Percentiles rank a stretch among this genome's conserved stretches.
phyloP scores from a whole-genome alignment of 768 basidiomycete genomes.

The Crassisporium funariophilum region DNA sequence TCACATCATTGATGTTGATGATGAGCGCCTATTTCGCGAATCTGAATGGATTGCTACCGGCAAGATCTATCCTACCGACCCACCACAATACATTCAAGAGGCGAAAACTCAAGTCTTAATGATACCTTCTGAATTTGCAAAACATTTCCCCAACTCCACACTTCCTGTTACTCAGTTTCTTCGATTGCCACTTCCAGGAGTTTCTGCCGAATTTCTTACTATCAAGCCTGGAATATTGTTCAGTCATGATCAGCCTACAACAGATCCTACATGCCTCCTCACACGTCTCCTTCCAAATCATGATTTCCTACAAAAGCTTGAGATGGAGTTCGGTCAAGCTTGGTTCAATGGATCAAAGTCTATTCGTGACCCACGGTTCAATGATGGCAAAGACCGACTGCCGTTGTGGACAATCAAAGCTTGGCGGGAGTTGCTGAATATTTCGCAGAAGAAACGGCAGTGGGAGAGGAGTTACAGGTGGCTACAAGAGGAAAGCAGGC shows the following conservation, averaged over 20 bases:
- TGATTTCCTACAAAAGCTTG: too few relatives aligned
- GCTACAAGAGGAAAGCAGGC: background rate
- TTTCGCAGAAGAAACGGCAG: background rate
- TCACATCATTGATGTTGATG: too few relatives aligned
- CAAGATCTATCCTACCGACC: too few relatives aligned
- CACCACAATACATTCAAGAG: too few relatives aligned
- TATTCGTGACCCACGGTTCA: conserved; percentile 6
- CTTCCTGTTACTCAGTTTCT: too few relatives aligned
- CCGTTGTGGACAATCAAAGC: conserved; percentile 8
- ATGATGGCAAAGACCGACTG: conserved; percentile 7
- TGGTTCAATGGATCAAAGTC: conserved; percentile 14
- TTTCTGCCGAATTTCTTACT: too few relatives aligned
- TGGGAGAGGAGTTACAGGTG: background rate
- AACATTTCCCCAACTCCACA: too few relatives aligned
- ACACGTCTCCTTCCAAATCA: background rate
- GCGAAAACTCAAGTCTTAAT: too few relatives aligned
- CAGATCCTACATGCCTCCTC: background rate
- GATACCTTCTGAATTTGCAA: too few relatives aligned
- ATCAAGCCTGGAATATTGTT: background rate
- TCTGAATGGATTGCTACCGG: too few relatives aligned
- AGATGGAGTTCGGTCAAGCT: background rate
- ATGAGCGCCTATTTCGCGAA: too few relatives aligned
- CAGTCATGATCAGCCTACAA: conserved; percentile 18
- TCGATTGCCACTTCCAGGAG: too few relatives aligned
- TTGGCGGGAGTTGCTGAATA: background rate